These are phyloP conservation scores for Pseudognaphalium luteoalbum DNA, from an alignment of 129 eudicot species.

Conservation along the genomic window DNA sequence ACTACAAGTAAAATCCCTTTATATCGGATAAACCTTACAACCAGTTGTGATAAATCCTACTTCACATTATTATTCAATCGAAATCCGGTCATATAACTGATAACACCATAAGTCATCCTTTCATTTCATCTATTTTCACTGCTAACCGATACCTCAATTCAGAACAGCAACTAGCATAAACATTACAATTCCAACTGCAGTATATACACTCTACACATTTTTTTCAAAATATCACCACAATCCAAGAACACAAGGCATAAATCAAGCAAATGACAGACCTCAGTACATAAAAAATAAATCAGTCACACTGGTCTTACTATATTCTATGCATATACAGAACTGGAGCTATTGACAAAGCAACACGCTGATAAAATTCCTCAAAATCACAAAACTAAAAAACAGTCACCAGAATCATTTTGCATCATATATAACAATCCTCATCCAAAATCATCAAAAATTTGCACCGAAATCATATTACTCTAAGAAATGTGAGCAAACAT, in stretches of 20 bases:
- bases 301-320: neutral
- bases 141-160: neutral
- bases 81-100: neutral
- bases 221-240: neutral
- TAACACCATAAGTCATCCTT: neutral
- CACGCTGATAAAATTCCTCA: neutral
- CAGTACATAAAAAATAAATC: neutral
- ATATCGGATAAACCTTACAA: too few species aligned
- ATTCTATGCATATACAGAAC: neutral
- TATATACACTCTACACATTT: neutral
- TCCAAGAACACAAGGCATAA: neutral
- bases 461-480: neutral
- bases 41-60: neutral
- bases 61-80: neutral
- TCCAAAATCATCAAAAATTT: neutral
- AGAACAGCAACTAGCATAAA: neutral
- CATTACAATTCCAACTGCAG: neutral
- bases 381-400: conserved; percentile 15
- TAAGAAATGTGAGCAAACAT: neutral
- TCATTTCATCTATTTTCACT: neutral
- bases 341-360: neutral
- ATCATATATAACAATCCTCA: neutral
- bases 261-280: neutral
- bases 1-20: too few species aligned
- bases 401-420: neutral